Evolutionary conservation across 1,284 basidiomycete genomes (phyloP).

Genomic region (Thelephora terrestris): DNA sequence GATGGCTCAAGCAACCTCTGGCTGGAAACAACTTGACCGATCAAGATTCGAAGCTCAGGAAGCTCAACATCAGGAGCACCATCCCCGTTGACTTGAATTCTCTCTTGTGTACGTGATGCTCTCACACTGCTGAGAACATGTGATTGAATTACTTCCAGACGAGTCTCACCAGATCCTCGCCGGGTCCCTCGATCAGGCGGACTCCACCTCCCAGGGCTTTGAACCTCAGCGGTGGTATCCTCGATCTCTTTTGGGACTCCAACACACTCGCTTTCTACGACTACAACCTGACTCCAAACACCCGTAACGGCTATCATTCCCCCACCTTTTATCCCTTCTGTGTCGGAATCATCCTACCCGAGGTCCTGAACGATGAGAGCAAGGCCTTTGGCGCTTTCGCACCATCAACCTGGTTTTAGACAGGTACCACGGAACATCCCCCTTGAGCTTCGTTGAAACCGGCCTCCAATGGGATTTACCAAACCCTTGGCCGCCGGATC

Average conservation of each 20-base stretch:
- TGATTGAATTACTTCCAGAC: no score
- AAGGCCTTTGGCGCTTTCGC: slow-evolving; percentile 70
- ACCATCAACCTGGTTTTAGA: slow-evolving; percentile 67
- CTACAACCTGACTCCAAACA: slow-evolving; percentile 62
- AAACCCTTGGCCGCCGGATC: slow-evolving; percentile 81
- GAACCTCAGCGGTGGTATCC: slow-evolving; percentile 53
- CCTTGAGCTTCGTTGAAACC: slow-evolving; percentile 62
- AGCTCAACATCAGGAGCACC: no score
- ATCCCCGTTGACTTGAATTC: no score
- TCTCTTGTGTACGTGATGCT: no score
- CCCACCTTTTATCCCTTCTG: slow-evolving; percentile 78
- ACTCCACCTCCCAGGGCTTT: slow-evolving; percentile 42
- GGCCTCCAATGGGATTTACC: slow-evolving; percentile 82
- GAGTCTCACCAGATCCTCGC: no score
- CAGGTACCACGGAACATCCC: slow-evolving; percentile 77
- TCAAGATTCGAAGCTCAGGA: no score
- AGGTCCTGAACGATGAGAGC: slow-evolving; percentile 44
- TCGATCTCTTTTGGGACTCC: slow-evolving; percentile 84
- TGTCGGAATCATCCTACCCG: slow-evolving; percentile 74
- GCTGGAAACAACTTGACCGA: no score
- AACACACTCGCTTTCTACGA: slow-evolving; percentile 82
- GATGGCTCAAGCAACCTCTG: slow-evolving; percentile 36
- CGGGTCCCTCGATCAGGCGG: slow-evolving; percentile 24
- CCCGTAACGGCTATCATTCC: slow-evolving; percentile 55
- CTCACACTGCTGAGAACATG: no score